Base-by-base conservation (phyloP, 805 yeast species). In the Ogataea angusta region DNA sequence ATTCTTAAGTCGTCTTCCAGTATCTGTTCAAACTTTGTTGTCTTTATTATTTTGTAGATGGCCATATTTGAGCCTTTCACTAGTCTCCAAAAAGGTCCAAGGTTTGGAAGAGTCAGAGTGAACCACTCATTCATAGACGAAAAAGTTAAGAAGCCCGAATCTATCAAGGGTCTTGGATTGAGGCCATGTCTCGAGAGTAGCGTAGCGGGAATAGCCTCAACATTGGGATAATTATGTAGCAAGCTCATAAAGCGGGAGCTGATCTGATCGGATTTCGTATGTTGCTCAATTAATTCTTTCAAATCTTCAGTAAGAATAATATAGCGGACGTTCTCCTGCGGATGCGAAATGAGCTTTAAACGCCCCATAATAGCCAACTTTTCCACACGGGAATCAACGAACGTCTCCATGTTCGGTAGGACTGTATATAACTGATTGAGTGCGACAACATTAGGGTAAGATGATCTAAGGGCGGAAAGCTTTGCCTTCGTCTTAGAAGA, bases 341-440 rank as follows among this genome's bases (percentile, higher is more conserved):
- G 36, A 12, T 48, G 40, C 9, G 40, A 35, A 3, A 55, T 42
- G 21, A 49, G 63, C 32, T 67, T 62, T 18, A 78, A 30, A 3
- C 46, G 36, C 0, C 76, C 74, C 14, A 57, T 47, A 28, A 68
- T 54, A 1, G 66, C 60, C 27, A 67, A 48, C 10, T 60, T 43
- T 39, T 70, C 73, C 1, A 76, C 53, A 33, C 60, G 61, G 27
- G 64, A 63, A 48, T 78, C 84, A 2, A 77, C 76, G 53, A 64
- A 68, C 0, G 82, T 75, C 46, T 78, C 76, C 30, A 66, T 60
- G 17, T 63, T 56, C 10, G 66, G 66, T 38, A 67, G 72, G 9
- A 77, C 48, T 1, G 81, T 61, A 48, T 78, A 78, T 4, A 78
- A 48, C 44, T 77, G 82, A 23, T 67, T 67, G 10, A 67, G 45